These are phyloP conservation scores for Candida sphagnicola DNA, from an alignment of 805 yeast genomes.

Conservation along the genomic window DNA sequence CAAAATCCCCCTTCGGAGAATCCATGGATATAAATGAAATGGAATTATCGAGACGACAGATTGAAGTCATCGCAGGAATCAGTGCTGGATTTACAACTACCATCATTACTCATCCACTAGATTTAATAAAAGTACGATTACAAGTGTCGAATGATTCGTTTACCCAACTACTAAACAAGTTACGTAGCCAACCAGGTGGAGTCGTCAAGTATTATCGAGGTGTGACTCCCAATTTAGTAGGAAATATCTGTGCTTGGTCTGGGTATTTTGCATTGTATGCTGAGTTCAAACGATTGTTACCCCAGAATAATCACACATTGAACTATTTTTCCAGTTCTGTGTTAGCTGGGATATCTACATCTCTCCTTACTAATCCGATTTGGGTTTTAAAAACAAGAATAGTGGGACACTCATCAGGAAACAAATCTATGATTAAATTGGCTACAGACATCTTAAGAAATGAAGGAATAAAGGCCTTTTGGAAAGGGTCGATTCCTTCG, in stretches of 20 bases:
- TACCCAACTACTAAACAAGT: slow-evolving; percentile 1
- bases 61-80: slow-evolving; percentile 68
- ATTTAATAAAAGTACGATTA: slow-evolving; percentile 75
- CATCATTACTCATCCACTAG: slow-evolving; percentile 81
- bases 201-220: slow-evolving; percentile 63
- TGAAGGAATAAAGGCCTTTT: slow-evolving; percentile 62
- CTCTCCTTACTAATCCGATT: slow-evolving; percentile 81
- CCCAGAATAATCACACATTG: slow-evolving; percentile 14
- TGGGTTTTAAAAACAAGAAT: slow-evolving; percentile 95
- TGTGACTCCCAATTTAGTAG: slow-evolving; percentile 71
- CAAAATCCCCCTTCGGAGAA: too few species aligned
- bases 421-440: slow-evolving; percentile 53
- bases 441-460: slow-evolving; percentile 38
- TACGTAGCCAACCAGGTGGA: slow-evolving; percentile 10
- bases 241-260: slow-evolving; percentile 88
- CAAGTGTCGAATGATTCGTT: slow-evolving; percentile 47
- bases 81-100: slow-evolving; percentile 82
- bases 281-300: slow-evolving; percentile 40
- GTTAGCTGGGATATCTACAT: slow-evolving; percentile 70
- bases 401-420: slow-evolving; percentile 48
- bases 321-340: slow-evolving; percentile 34
- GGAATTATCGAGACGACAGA: slow-evolving; percentile 20
- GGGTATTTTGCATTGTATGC: slow-evolving; percentile 78
- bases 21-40: slow-evolving; percentile 3
- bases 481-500: slow-evolving; percentile 74